phyloP scores from a whole-genome alignment of 1,284 basidiomycete genomes.

The Fistulina hepatica region DNA sequence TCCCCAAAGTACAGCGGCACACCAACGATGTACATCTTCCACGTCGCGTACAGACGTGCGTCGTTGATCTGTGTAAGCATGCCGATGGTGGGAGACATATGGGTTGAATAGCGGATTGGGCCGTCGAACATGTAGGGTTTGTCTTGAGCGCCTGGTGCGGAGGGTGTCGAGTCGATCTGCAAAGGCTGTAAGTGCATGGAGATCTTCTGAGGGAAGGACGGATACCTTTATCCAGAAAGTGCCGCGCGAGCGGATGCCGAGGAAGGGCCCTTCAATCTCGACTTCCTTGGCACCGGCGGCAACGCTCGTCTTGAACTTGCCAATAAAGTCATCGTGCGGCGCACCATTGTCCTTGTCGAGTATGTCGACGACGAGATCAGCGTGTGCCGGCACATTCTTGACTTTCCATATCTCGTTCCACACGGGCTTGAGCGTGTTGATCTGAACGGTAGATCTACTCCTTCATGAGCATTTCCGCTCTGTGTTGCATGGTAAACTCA shows the following conservation, averaged over 20 bases:
- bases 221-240: constrained; percentile 59
- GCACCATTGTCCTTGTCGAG: constrained; percentile 55
- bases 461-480: too few species aligned
- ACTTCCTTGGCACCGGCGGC: constrained; percentile 47
- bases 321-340: constrained; percentile 52
- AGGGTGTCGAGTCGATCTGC: constrained; percentile 27
- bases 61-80: constrained; percentile 48
- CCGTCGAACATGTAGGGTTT: constrained; percentile 60
- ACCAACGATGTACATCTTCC: constrained; percentile 63
- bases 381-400: constrained; percentile 57
- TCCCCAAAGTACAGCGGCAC: constrained; percentile 50
- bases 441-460: constrained; percentile 51
- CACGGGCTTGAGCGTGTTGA: constrained; percentile 46
- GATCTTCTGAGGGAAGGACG: background rate
- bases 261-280: constrained; percentile 38
- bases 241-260: constrained; percentile 39
- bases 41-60: constrained; percentile 63
- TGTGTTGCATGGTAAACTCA: too few species aligned
- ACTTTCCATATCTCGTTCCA: constrained; percentile 68
- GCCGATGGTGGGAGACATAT: constrained; percentile 59
- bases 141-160: constrained; percentile 23
- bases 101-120: constrained; percentile 57
- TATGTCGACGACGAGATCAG: constrained; percentile 44
- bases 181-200: background rate
- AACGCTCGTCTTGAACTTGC: constrained; percentile 46